Base-by-base conservation (phyloP, 2,329 filamentous ascomycete genomes). In the Fusarium circinatum region DNA sequence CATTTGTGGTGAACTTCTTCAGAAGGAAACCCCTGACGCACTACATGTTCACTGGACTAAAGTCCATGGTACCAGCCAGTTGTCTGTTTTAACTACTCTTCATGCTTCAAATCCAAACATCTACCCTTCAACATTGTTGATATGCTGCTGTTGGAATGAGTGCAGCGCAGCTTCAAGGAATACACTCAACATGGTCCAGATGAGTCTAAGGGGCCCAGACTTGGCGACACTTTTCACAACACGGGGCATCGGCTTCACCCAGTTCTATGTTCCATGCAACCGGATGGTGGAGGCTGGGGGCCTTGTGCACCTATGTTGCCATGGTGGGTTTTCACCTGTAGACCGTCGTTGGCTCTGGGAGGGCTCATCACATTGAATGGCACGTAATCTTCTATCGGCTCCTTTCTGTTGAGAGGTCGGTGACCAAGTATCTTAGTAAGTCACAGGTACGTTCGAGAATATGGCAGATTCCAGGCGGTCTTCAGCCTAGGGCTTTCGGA, bases 331-430 rank as follows among this genome's bases (percentile, higher is more conserved):
- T 34, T 20, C 28, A 44, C 17, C n/a, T 36, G 14, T 38, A 54
- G 34, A 38, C 24, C 13, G 20, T 28, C 20, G 20, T 38, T 26
- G 18, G 24, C 26, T 28, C 24, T 45, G 14, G 20, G 42, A 58
- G 42, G 18, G 36, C 54, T 34, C 32, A 36, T 22, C 9, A 22
- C n/a, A 15, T 39, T 38, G 6, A 38, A 24, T 47, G 38, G 47
- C 18, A 10, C 63, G 38, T 39, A 26, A 20, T 18, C 28, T 41
- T 26, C n/a, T 47, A 54, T 47, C n/a, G 56, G 22, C 57, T 54
- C 44, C 49, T 47, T 67, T 63, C 34, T 44, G 32, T 55, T 58
- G 42, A 42, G 36, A 60, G 39, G n/a, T 51, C 68, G 17, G 39
- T 32, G 32, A 55, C 51, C 41, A 22, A 44, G 41, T 56, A 39